Percentiles rank a stretch among this genome's conserved stretches.
Evolutionary conservation across 2,329 filamentous ascomycete species (phyloP).

Genomic region (Talaromyces albobiverticillius): DNA sequence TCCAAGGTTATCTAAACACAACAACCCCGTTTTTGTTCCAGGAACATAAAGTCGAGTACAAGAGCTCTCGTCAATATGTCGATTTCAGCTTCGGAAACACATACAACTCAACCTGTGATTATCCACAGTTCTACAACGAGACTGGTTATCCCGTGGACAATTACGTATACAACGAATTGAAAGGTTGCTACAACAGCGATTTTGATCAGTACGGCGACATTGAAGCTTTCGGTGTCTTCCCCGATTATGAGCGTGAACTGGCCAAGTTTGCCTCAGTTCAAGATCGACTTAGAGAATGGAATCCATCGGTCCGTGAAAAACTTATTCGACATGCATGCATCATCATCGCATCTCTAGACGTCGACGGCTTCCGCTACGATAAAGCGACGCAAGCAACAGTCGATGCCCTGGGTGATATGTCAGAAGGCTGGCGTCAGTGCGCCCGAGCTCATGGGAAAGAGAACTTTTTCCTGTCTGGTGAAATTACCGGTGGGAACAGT

Average conservation of each 20-base stretch:
- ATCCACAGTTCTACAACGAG: slow-evolving; percentile 62
- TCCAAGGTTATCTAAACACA: slow-evolving; percentile 58
- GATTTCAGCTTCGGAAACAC: slow-evolving; percentile 58
- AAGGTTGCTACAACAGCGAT: slow-evolving; percentile 61
- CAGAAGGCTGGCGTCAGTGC: slow-evolving; percentile 56
- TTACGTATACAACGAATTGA: slow-evolving; percentile 46
- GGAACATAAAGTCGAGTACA: slow-evolving; percentile 60
- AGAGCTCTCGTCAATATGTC: slow-evolving; percentile 52
- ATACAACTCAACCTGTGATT: slow-evolving; percentile 54
- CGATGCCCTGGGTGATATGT: slow-evolving; percentile 59
- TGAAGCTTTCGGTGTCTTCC: slow-evolving; percentile 61
- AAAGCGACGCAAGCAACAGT: slow-evolving; percentile 64
- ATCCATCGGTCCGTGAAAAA: slow-evolving; percentile 55
- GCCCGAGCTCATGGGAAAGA: slow-evolving; percentile 56
- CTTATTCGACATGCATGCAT: slow-evolving; percentile 63
- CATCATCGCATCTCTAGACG: slow-evolving; percentile 60
- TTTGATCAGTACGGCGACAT: slow-evolving; percentile 65
- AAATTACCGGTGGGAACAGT: slow-evolving; percentile 62
- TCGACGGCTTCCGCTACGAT: slow-evolving; percentile 66
- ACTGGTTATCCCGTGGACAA: slow-evolving; percentile 51
- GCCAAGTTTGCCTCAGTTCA: slow-evolving; percentile 66
- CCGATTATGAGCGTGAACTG: slow-evolving; percentile 62
- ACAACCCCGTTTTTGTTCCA: slow-evolving; percentile 54
- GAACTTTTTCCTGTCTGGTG: slow-evolving; percentile 64
- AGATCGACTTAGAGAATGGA: slow-evolving; percentile 65